Evolutionary conservation across 2,329 filamentous ascomycete species (phyloP), one percentile per base, ranked within the genome.

Genomic region (Aspergillus glaucus): DNA sequence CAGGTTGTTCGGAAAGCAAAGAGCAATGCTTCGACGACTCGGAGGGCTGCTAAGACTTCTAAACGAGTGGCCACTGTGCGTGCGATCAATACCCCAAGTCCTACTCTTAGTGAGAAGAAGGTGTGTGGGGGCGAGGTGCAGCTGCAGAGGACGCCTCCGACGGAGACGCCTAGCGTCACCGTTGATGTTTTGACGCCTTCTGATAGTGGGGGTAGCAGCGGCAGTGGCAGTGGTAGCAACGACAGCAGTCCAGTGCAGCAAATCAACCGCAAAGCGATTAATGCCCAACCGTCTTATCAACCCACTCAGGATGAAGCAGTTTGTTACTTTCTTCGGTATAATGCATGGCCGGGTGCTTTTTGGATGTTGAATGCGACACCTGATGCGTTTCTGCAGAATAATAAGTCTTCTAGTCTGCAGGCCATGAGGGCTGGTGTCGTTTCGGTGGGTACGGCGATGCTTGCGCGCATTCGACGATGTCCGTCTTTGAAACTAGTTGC

Each of bases 1-100:
- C 79, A 82, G 57, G 80, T 84, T 42, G 78, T 80, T 22, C 75
- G 75, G 53, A 84, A 81, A 60, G 22, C 76, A 72, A 64, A 78
- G 71, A 75, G 74, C 71, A 49, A 68, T 55, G 58, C 56, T 24
- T 53, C 51, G 39, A 50, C 54, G 40, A 50, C 54, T 32, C 51
- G 48, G 56, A 57, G 19, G 15, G 8, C 44, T 2, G 12, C 50
- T 40, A 55, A 47, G 48, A 61, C 48, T 32, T 21, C 30, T 17
- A 37, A 22, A 24, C 30, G 44, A 0, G n/a, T 19, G 19, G 7
- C 21, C n/a, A 19, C 10, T 19, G 34, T 37, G n/a, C 37, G 37
- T 40, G 37, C 15, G 17, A 21, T 19, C 7, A 12, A 12, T 30
- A 40, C 37, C 10, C 37, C 37, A 4, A 40, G 37, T 12, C 15